Conservation (phyloP, 352 stramenopile genomes). For the Globisporangium polare region DNA sequence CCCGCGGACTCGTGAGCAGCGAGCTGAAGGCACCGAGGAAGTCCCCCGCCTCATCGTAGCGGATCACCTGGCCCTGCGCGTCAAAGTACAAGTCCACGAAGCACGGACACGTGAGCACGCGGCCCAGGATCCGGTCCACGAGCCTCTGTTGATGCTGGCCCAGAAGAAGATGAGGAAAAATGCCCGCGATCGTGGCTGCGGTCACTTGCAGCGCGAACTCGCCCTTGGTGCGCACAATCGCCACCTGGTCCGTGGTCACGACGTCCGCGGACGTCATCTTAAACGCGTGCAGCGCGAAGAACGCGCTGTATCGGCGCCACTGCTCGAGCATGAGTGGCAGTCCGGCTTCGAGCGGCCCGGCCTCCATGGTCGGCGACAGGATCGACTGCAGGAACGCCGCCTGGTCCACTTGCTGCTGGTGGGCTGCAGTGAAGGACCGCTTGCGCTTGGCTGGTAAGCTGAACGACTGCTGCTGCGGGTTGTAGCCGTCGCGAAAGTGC, state of each 20-base stretch:
- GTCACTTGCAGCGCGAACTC: constrained; percentile 10
- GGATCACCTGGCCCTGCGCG: constrained; percentile 16
- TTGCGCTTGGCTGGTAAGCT: constrained; percentile 4
- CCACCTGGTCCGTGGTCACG: constrained; percentile 4
- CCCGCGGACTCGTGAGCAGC: neutral
- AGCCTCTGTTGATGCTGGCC: neutral
- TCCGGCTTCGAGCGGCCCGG: constrained; percentile 2
- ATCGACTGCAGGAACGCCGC: constrained; percentile 13
- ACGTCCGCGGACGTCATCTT: constrained; percentile 5
- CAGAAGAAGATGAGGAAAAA: constrained; percentile 6
- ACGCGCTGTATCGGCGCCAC: constrained; percentile 10
- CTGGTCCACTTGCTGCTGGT: constrained; percentile 1
- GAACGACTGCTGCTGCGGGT: neutral
- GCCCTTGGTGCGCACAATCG: constrained; percentile 9
- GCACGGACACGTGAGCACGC: constrained; percentile 14
- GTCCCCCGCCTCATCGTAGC: constrained; percentile 19
- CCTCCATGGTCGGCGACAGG: constrained; percentile 9
- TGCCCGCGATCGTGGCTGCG: constrained; percentile 2
- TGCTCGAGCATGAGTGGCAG: constrained; percentile 12
- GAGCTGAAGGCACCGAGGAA: constrained; percentile 12
- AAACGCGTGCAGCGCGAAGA: constrained; percentile 9
- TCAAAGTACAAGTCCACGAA: constrained; percentile 26
- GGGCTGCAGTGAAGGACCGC: neutral
- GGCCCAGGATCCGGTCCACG: constrained; percentile 17
- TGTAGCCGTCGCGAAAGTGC: constrained; percentile 11